Percentiles rank a stretch among this genome's conserved stretches.
phyloP scores from a whole-genome alignment of 208 protist species.

The Herpetomonas samuelpessoai region DNA sequence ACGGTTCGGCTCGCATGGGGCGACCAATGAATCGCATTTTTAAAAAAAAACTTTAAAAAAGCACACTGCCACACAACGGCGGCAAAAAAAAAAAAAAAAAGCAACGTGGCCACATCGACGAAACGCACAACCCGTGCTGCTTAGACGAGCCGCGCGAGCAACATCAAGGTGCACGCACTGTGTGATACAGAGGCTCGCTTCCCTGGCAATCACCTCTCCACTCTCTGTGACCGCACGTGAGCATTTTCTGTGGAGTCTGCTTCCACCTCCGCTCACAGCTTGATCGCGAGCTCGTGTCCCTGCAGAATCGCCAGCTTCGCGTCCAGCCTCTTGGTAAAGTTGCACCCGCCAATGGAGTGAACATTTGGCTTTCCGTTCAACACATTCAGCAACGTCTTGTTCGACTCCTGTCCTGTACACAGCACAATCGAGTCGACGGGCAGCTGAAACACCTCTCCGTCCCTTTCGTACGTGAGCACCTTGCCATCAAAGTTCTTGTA shows the following conservation, averaged over 20 bases:
- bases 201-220: too few species aligned
- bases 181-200: too few species aligned
- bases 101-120: background rate
- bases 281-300: conserved; percentile 39
- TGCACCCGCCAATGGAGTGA: conserved; percentile 61
- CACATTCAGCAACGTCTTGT: conserved; percentile 36
- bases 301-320: conserved; percentile 82
- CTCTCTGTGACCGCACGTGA: too few species aligned
- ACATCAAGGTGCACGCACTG: too few species aligned
- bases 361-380: conserved; percentile 16
- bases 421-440: conserved; percentile 84
- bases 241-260: too few species aligned
- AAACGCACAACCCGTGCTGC: background rate
- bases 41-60: background rate
- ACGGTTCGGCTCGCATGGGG: too few species aligned
- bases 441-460: conserved; percentile 34
- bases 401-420: conserved; percentile 82
- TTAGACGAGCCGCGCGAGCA: too few species aligned
- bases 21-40: too few species aligned
- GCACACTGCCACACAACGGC: conserved; percentile 8
- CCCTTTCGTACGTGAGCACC: conserved; percentile 46
- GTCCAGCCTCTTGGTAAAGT: conserved; percentile 66
- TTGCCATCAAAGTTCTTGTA: conserved; percentile 87
- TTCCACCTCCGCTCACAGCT: conserved; percentile 21
- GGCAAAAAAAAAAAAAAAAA: conserved; percentile 7